Percentiles rank a stretch among this genome's conserved stretches.
Evolutionary conservation across 2,329 filamentous ascomycete genomes (phyloP).

Genomic region (Penicillium palitans): DNA sequence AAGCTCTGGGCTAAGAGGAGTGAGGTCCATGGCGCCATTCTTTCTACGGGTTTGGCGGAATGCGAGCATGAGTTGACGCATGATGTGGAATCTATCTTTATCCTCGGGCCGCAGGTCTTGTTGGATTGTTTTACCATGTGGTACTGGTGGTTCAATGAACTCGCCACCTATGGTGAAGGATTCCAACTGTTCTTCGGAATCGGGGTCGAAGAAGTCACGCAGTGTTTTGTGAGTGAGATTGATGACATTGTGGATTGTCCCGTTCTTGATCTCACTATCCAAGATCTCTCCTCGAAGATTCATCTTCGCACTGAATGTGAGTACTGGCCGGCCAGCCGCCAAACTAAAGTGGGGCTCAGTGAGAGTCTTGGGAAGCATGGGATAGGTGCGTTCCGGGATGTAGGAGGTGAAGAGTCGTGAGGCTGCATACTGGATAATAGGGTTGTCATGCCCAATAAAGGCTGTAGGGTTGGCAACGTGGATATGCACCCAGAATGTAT

Average conservation of each 20-base stretch:
- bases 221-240: constrained; percentile 51
- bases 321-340: constrained; percentile 52
- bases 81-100: constrained; percentile 34
- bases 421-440: constrained; percentile 56
- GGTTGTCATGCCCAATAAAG: constrained; percentile 55
- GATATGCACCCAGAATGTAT: constrained; percentile 59
- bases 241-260: constrained; percentile 56
- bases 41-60: constrained; percentile 38
- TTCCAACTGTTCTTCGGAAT: constrained; percentile 16
- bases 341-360: constrained; percentile 57
- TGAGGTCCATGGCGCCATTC: constrained; percentile 44
- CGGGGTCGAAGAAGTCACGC: constrained; percentile 39
- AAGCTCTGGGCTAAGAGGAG: constrained; percentile 17
- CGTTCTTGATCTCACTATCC: constrained; percentile 56
- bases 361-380: constrained; percentile 56
- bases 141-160: constrained; percentile 19
- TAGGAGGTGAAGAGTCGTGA: constrained; percentile 57
- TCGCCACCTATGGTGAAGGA: constrained; percentile 36
- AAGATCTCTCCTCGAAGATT: constrained; percentile 53
- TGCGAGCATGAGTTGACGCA: constrained; percentile 42
- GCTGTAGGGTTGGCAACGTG: constrained; percentile 66
- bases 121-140: constrained; percentile 23
- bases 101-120: constrained; percentile 36
- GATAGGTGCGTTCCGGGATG: constrained; percentile 54
- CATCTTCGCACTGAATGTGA: constrained; percentile 62